Conservation (phyloP, 2,329 filamentous ascomycete genomes). For the Emmonsiellopsis sp. region DNA sequence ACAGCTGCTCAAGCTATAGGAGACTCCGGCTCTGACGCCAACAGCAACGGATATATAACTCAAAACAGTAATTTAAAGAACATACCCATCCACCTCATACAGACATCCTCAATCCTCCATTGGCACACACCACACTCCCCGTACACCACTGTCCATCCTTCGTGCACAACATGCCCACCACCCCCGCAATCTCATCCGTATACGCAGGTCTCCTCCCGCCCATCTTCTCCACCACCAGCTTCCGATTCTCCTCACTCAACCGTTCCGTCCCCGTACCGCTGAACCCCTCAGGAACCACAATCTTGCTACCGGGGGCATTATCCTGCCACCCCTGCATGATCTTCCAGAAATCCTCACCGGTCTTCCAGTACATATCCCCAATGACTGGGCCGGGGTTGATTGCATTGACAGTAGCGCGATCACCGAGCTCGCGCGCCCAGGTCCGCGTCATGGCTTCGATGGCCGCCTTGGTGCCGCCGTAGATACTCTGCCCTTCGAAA, state of each 20-base stretch:
- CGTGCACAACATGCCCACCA: slow-evolving; percentile 67
- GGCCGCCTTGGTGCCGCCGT: slow-evolving; percentile 59
- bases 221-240: slow-evolving; percentile 51
- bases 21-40: not conserved
- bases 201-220: slow-evolving; percentile 55
- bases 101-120: slow-evolving; percentile 63
- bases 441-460: slow-evolving; percentile 61
- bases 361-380: slow-evolving; percentile 56
- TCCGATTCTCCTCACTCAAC: slow-evolving; percentile 52
- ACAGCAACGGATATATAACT: not conserved
- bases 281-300: slow-evolving; percentile 51
- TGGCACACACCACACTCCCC: slow-evolving; percentile 69
- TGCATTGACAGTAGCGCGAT: slow-evolving; percentile 55
- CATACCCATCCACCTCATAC: slow-evolving; percentile 6
- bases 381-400: slow-evolving; percentile 59
- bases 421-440: slow-evolving; percentile 55
- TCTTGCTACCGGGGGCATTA: slow-evolving; percentile 55
- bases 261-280: slow-evolving; percentile 37
- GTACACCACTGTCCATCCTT: slow-evolving; percentile 69
- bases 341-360: slow-evolving; percentile 49
- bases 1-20: not conserved
- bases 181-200: slow-evolving; percentile 62
- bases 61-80: too few species aligned
- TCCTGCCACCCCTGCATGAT: slow-evolving; percentile 53
- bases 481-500: slow-evolving; percentile 51